Conservation (phyloP, 495 filamentous ascomycete genomes). For the Lophiotrema nucula region DNA sequence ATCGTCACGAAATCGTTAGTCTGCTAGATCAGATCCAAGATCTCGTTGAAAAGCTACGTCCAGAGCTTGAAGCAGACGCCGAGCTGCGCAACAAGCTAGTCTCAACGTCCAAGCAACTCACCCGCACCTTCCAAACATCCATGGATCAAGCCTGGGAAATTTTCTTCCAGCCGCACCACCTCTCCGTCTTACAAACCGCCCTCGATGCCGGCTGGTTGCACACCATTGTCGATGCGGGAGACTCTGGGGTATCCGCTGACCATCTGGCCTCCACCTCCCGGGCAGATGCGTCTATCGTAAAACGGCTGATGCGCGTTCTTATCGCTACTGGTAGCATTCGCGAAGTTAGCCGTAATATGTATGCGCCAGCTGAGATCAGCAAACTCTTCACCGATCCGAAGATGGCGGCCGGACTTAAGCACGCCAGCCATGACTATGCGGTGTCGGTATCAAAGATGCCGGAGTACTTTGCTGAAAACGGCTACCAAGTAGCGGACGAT, state of each 20-base stretch:
- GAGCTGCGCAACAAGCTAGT: not conserved
- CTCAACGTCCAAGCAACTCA: not conserved
- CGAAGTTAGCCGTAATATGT: not conserved
- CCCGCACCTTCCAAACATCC: not conserved
- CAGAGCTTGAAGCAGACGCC: not conserved
- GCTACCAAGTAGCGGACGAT: not conserved
- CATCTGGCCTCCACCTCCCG: not conserved
- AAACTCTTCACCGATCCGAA: not conserved
- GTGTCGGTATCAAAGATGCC: not conserved
- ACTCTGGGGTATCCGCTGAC: not conserved
- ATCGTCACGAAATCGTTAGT: not conserved
- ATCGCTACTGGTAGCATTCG: not conserved
- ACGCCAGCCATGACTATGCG: not conserved
- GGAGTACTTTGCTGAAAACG: not conserved
- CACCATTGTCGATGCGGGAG: not conserved
- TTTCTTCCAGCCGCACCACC: not conserved
- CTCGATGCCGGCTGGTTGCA: not conserved
- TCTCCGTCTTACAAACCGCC: not conserved
- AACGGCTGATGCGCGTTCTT: not conserved
- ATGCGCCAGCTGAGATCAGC: not conserved
- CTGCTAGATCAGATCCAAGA: not conserved
- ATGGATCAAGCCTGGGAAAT: not conserved
- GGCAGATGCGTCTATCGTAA: not conserved
- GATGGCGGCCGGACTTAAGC: not conserved
- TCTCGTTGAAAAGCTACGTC: not conserved